Conservation (phyloP, 305 asterid genomes). For the Striga hermonthica region DNA sequence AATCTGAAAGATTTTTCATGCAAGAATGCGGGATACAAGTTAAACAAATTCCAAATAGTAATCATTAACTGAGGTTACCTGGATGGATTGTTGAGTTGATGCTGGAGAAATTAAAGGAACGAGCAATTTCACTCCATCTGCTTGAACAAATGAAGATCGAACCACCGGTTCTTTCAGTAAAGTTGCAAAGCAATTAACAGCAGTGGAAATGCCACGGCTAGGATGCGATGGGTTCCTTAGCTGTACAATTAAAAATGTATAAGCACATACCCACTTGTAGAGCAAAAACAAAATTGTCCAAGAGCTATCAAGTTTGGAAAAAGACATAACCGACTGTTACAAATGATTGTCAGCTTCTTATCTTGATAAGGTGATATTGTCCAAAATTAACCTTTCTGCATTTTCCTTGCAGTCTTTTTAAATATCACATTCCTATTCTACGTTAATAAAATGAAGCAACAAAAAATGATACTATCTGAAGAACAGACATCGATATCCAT, state of each 20-base stretch:
- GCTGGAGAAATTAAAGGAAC: conserved; percentile 84
- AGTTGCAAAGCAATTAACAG: conserved; percentile 76
- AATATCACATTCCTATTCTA: too few relatives aligned
- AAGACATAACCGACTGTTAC: not conserved
- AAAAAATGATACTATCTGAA: conserved; percentile 5
- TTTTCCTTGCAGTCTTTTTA: conserved; percentile 10
- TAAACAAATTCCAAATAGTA: not conserved
- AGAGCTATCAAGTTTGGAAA: conserved; percentile 17
- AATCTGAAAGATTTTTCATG: too few relatives aligned
- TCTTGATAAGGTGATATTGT: conserved; percentile 11
- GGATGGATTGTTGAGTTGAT: conserved; percentile 90
- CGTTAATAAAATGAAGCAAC: not conserved
- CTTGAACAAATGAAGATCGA: conserved; percentile 83
- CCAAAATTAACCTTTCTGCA: conserved; percentile 21
- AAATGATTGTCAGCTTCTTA: conserved; percentile 17
- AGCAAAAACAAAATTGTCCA: conserved; percentile 1
- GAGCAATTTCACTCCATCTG: conserved; percentile 83
- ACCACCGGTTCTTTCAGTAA: conserved; percentile 77
- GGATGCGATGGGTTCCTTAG: conserved; percentile 86
- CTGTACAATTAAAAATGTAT: conserved; percentile 40
- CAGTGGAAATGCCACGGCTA: conserved; percentile 68
- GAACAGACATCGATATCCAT: not conserved
- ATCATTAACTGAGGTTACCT: conserved; percentile 42
- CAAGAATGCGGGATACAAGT: too few relatives aligned
- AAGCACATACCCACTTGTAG: conserved; percentile 4